Conservation (phyloP, 495 filamentous ascomycete genomes). For the Neurospora tetrasperma region DNA sequence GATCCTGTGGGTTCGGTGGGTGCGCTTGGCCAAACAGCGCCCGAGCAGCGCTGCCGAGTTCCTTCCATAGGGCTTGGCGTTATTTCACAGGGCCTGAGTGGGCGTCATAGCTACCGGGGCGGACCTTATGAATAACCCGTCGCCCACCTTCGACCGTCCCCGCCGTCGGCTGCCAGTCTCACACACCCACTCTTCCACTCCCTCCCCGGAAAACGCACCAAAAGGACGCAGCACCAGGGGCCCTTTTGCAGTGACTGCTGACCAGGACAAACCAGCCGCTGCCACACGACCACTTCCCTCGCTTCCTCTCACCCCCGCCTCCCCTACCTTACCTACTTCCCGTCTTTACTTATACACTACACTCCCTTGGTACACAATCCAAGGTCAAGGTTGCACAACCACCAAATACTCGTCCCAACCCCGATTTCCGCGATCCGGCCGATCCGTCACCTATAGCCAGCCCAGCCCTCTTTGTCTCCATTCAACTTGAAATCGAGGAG, state of each 20-base stretch:
- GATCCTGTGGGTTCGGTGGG: background rate
- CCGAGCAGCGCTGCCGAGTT: background rate
- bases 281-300: background rate
- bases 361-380: background rate
- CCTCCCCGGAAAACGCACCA: background rate
- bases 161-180: background rate
- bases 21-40: background rate
- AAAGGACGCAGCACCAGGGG: background rate
- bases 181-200: background rate
- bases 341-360: background rate
- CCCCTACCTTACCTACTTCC: background rate
- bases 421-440: background rate
- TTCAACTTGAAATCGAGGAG: background rate
- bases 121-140: background rate
- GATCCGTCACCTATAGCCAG: background rate
- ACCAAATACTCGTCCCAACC: background rate
- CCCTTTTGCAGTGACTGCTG: background rate
- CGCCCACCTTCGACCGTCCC: background rate
- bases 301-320: background rate
- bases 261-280: background rate
- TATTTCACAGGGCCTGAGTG: slow-evolving; percentile 2
- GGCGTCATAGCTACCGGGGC: background rate
- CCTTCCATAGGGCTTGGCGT: slow-evolving; percentile 1
- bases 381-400: background rate
- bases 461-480: background rate